Evolutionary conservation across 169 alveolate genomes (phyloP).

Genomic region (Toxoplasma gondii): DNA sequence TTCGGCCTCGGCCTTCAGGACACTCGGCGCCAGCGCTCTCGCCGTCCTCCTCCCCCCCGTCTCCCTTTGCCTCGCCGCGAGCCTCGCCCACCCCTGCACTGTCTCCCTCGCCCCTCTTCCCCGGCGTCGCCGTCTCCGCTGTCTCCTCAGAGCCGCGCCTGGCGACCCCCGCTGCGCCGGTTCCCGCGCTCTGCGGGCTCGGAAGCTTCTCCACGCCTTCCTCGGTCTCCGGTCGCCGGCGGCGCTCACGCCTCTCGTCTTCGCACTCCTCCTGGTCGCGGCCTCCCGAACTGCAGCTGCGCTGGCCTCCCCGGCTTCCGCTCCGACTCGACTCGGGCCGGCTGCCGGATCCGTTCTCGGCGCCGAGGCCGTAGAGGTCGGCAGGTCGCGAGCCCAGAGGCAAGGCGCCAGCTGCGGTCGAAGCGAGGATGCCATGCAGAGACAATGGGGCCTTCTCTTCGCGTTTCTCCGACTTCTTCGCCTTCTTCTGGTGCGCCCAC

Average conservation of each 20-base stretch:
- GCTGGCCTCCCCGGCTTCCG: slow-evolving; percentile 25
- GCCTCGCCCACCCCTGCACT: background rate
- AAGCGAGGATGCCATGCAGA: too few species aligned
- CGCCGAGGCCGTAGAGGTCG: background rate
- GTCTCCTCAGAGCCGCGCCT: background rate
- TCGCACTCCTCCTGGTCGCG: background rate
- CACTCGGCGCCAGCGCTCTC: background rate
- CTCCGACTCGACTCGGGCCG: background rate
- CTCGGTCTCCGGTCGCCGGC: background rate
- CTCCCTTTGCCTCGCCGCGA: background rate
- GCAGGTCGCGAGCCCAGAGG: background rate
- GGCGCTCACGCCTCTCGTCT: background rate
- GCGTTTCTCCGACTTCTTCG: slow-evolving; percentile 45
- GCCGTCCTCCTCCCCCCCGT: background rate
- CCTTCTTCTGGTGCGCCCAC: slow-evolving; percentile 78
- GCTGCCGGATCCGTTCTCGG: background rate
- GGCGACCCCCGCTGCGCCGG: background rate
- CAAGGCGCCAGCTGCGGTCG: background rate
- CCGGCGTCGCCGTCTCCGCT: background rate
- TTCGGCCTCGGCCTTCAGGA: background rate
- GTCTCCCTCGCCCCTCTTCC: background rate
- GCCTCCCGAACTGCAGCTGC: background rate
- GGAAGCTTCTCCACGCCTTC: background rate
- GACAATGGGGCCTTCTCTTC: slow-evolving; percentile 40
- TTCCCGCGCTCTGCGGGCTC: background rate